These are phyloP conservation scores for Dioszegia hungarica DNA, from an alignment of 768 basidiomycete genomes.

Conservation along the genomic window DNA sequence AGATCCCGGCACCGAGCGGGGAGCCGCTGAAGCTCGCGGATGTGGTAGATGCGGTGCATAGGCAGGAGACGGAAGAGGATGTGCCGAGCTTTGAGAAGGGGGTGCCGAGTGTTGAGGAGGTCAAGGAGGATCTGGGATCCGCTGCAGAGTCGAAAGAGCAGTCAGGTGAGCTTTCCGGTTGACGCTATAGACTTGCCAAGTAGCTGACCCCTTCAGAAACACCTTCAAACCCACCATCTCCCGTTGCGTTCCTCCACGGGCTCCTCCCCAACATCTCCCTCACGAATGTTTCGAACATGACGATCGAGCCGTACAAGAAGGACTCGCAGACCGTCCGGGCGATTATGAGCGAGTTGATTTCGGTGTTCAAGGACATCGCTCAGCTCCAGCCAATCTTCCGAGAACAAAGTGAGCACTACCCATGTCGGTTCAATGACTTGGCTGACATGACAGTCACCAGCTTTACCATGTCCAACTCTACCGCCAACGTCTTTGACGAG, in stretches of 20 bases:
- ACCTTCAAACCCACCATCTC: conserved; percentile 13
- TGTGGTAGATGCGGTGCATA: conserved; percentile 24
- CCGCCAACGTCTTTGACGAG: conserved; percentile 91
- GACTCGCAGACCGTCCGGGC: conserved; percentile 86
- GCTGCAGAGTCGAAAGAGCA: not conserved
- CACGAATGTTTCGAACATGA: conserved; percentile 78
- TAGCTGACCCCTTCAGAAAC: no score
- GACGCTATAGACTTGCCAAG: no score
- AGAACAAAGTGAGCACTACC: conserved; percentile 61
- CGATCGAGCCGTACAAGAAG: conserved; percentile 78
- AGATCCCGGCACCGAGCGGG: conserved; percentile 10
- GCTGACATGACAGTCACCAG: conserved; percentile 60
- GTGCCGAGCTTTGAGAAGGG: conserved; percentile 49
- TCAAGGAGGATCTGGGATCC: conserved; percentile 37
- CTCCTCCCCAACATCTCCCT: conserved; percentile 84
- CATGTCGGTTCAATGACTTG: not conserved
- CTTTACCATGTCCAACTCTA: conserved; percentile 87
- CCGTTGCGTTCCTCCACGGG: conserved; percentile 41
- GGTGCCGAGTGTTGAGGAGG: conserved; percentile 51
- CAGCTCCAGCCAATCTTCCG: conserved; percentile 96
- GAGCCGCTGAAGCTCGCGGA: conserved; percentile 18
- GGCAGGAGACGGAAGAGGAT: conserved; percentile 31
- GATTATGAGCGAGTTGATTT: conserved; percentile 92
- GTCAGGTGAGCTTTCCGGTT: not conserved
- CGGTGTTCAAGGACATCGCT: conserved; percentile 97